Percentiles rank a stretch among this genome's conserved stretches.
Conservation (phyloP, 2,329 filamentous ascomycete species). For the Penicillium sp. region DNA sequence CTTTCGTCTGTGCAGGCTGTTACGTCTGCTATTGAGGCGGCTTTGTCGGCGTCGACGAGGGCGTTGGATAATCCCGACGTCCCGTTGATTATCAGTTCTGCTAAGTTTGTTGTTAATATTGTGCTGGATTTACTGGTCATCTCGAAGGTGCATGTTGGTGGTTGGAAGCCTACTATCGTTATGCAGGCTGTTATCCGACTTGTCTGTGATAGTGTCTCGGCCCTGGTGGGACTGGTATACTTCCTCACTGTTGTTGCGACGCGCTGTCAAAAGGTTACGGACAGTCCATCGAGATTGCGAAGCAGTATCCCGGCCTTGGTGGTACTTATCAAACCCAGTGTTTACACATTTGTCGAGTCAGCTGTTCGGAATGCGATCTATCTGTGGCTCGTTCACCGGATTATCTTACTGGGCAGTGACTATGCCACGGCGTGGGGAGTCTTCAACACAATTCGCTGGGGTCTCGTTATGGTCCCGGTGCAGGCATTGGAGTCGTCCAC, state of each 20-base stretch:
- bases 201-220: slow-evolving; percentile 56
- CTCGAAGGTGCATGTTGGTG: slow-evolving; percentile 60
- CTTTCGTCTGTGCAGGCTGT: slow-evolving; percentile 62
- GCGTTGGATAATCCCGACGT: slow-evolving; percentile 68
- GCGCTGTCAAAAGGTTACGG: slow-evolving; percentile 3
- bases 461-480: slow-evolving; percentile 69
- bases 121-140: slow-evolving; percentile 63
- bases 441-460: slow-evolving; percentile 72
- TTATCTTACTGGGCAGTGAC: slow-evolving; percentile 59
- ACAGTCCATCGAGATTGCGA: neutral
- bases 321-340: slow-evolving; percentile 55
- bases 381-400: slow-evolving; percentile 64
- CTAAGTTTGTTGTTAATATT: slow-evolving; percentile 65
- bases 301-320: slow-evolving; percentile 39
- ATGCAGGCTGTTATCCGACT: slow-evolving; percentile 63
- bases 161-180: slow-evolving; percentile 55
- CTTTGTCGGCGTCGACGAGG: slow-evolving; percentile 59
- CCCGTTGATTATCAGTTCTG: slow-evolving; percentile 60
- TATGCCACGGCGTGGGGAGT: slow-evolving; percentile 72
- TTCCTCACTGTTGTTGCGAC: slow-evolving; percentile 50
- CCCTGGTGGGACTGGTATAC: slow-evolving; percentile 56
- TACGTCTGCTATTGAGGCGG: slow-evolving; percentile 60
- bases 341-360: slow-evolving; percentile 61
- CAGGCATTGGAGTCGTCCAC: slow-evolving; percentile 63
- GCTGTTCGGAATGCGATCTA: slow-evolving; percentile 66